A percentile compares a stretch with the other conserved stretches of the same genome.
These are phyloP conservation scores for Penicillium steckii DNA, from an alignment of 495 filamentous ascomycete genomes.

Conservation along the genomic window DNA sequence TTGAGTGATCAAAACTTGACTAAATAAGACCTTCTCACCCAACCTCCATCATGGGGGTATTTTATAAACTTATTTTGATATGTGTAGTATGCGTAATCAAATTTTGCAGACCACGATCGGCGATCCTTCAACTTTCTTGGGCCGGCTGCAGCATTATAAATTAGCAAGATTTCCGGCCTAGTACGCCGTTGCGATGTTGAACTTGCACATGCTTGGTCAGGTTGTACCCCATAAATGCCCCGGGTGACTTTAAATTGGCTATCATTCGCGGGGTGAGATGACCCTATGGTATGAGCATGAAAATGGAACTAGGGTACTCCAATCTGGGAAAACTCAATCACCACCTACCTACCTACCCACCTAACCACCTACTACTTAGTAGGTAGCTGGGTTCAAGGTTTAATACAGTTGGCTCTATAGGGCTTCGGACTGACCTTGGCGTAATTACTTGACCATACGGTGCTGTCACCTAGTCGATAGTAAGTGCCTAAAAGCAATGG, in stretches of 20 bases:
- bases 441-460: no score
- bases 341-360: no score
- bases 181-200: not conserved
- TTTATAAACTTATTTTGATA: not conserved
- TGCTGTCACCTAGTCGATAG: no score
- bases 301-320: no score
- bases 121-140: conserved; percentile 1
- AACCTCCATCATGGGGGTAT: conserved; percentile 4
- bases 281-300: not conserved
- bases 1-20: not conserved
- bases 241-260: conserved; percentile 19
- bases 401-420: no score
- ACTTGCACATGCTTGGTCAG: conserved; percentile 10
- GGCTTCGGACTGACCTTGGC: no score
- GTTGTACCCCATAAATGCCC: conserved; percentile 1
- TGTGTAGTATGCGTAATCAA: no score
- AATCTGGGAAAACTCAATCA: no score
- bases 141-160: conserved; percentile 20
- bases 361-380: no score
- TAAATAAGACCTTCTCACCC: not conserved
- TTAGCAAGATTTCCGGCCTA: not conserved
- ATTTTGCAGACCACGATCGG: no score
- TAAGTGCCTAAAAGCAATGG: no score
- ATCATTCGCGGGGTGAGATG: conserved; percentile 12
- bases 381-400: no score